Base-by-base conservation (phyloP, 225 moss, liverwort and hornwort genomes). In the Neckera pumila region DNA sequence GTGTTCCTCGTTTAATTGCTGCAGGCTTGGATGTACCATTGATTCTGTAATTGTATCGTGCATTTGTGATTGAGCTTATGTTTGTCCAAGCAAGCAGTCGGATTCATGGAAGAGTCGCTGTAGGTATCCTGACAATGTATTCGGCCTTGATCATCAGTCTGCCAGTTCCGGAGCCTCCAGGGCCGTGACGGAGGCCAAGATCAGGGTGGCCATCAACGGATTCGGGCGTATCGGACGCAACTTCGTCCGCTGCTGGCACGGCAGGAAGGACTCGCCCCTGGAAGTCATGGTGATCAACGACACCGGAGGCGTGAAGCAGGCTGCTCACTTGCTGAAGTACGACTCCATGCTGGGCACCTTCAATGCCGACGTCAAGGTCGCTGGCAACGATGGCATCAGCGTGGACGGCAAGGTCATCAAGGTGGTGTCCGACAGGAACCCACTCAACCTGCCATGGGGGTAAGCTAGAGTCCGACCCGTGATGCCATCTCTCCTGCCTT, bases 291-390 rank as follows among this genome's bases (percentile, higher is more conserved):
- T 91, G 70, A 95, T 98, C 92, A 98, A 98, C 92, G 98, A 98
- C 89, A 98, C 96, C 72, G 97, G 97, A 84, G 98, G 98, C 85
- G 98, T 98, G 89, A 98, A 98, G 98, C 98, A 97, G 86, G 98
- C 98, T 9, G 92, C 97, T 10, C 98, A 98, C 89, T 89, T 98
- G 89, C 82, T 98, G 75, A 98, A 98, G 89, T 98, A 98, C 88
- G 98, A 98, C 89, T 98, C 98, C 76, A 98, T 98, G 98, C 96
- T 98, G 54, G 98, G 98, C 21, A 96, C 93, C 43, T 98, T 98
- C 82, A 18, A 95, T 47, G 98, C 98, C 31, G 97, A 96, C 30
- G 86, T 98, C 20, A 95, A 96, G 92, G 91, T 94, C 11, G 92
- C 75, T 1, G 97, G 96, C 40, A 93, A 94, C 51, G 91, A 95